Percentiles rank a stretch among this genome's conserved stretches.
phyloP scores from a whole-genome alignment of 305 asterid genomes.

The Fraxinus platypoda region DNA sequence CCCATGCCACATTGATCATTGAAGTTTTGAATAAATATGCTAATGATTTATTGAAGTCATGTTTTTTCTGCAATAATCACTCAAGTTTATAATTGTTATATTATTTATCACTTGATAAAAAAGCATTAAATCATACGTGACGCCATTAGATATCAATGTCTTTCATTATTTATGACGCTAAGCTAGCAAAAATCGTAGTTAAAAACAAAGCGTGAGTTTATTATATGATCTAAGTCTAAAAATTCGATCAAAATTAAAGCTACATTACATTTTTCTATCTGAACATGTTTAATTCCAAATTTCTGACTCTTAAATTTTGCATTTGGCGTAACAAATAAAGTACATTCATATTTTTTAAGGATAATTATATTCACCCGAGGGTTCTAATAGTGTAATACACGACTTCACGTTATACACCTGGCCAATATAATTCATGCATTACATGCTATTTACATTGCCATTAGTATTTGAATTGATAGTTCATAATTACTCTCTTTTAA shows the following conservation, averaged over 20 bases:
- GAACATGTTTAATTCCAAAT: neutral
- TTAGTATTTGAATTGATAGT: neutral
- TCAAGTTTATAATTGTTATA: too few species aligned
- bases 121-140: too few species aligned
- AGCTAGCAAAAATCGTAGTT: neutral
- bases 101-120: too few species aligned
- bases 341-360: too few species aligned
- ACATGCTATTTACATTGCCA: neutral
- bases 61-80: too few species aligned
- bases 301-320: neutral
- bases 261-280: too few species aligned
- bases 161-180: neutral
- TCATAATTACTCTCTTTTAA: neutral
- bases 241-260: neutral
- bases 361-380: too few species aligned
- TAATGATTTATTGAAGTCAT: neutral
- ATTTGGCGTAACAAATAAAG: neutral
- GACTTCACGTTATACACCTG: too few species aligned
- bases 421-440: too few species aligned
- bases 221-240: neutral
- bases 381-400: too few species aligned
- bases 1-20: neutral
- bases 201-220: neutral
- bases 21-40: neutral
- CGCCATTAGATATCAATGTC: too few species aligned